Evolutionary conservation across 78 protist genomes (phyloP).

Genomic region (Corallochytrium limacisporum): DNA sequence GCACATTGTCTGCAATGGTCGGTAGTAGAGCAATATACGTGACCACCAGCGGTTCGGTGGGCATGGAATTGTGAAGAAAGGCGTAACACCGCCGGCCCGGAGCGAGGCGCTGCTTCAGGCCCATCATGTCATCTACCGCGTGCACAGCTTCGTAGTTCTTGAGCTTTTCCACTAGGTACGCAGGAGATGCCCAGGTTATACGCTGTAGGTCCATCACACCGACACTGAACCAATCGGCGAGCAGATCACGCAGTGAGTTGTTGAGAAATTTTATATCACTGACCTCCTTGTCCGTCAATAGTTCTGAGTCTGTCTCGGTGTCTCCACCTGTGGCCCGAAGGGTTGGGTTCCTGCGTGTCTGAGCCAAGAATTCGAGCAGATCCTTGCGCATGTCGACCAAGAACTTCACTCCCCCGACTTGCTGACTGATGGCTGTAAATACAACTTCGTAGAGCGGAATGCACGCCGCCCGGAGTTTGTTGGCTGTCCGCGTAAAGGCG

Average conservation of each 20-base stretch:
- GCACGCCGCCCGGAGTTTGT: too few relatives aligned
- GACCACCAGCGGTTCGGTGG: conserved; percentile 21
- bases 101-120: conserved; percentile 14
- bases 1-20: not conserved
- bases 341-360: too few relatives aligned
- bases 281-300: not conserved
- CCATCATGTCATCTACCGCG: not conserved
- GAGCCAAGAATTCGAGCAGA: not conserved
- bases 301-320: too few relatives aligned
- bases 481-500: too few relatives aligned
- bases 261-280: not conserved
- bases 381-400: not conserved
- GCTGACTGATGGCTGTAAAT: too few relatives aligned
- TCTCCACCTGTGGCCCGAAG: too few relatives aligned
- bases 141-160: conserved; percentile 23
- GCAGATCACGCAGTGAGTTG: not conserved
- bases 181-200: conserved; percentile 9
- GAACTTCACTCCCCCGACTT: not conserved
- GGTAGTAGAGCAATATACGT: conserved; percentile 3
- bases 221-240: conserved; percentile 4
- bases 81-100: conserved; percentile 2
- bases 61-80: conserved; percentile 21
- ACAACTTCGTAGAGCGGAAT: too few relatives aligned
- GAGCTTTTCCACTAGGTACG: conserved; percentile 14
- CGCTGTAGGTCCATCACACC: conserved; percentile 7